A percentile compares a stretch with the other conserved stretches of the same genome.
Conservation (phyloP, 768 basidiomycete genomes). For the Leucocoprinus leucothites region DNA sequence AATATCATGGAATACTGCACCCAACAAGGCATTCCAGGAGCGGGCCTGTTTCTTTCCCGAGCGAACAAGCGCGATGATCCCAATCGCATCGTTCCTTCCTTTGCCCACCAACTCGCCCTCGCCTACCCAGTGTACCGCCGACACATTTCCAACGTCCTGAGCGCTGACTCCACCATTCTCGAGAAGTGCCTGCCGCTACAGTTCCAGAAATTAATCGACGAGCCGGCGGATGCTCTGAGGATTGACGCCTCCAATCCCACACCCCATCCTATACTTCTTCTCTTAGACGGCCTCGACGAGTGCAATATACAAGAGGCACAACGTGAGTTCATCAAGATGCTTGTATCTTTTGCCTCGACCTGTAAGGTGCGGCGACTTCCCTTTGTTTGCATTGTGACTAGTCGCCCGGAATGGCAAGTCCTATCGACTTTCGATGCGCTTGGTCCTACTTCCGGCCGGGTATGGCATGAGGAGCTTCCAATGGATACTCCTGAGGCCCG, state of each 20-base stretch:
- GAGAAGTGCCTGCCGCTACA: not conserved
- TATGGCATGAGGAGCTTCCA: not conserved
- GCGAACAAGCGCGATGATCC: not conserved
- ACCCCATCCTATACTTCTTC: not conserved
- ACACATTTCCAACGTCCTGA: not conserved
- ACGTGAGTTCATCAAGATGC: not conserved
- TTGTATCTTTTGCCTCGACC: not conserved
- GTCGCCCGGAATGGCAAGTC: constrained; percentile 1
- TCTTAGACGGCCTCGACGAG: constrained; percentile 7
- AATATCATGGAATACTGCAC: constrained; percentile 1
- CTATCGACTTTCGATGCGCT: not conserved
- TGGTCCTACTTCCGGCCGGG: not conserved
- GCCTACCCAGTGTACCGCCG: not conserved
- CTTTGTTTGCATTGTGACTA: not conserved
- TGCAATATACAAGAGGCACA: not conserved
- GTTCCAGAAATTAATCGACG: not conserved
- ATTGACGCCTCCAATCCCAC: not conserved
- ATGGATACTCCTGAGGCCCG: not conserved
- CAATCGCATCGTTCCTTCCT: not conserved
- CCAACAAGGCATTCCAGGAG: not conserved
- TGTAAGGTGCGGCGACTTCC: not conserved
- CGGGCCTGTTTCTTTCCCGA: constrained; percentile 6
- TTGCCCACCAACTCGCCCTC: not conserved
- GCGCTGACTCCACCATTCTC: not conserved
- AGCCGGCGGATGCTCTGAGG: not conserved